Conservation (phyloP, 495 filamentous ascomycete species). For the Cercophora scortea region DNA sequence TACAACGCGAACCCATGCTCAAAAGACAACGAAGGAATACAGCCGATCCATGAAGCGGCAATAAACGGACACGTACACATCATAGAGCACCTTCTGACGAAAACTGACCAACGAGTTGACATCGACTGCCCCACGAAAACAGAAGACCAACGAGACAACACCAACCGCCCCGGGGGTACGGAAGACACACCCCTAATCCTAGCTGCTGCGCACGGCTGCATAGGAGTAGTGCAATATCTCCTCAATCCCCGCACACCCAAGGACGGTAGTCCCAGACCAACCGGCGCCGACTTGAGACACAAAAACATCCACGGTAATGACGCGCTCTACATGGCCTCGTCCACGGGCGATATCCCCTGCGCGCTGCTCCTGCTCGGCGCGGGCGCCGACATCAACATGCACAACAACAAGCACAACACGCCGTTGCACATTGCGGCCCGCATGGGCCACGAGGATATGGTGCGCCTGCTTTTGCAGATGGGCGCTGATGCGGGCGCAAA, state of each 20-base stretch:
- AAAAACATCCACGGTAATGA: neutral
- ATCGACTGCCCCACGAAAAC: neutral
- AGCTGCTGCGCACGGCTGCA: constrained; percentile 2
- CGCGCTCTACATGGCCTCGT: constrained; percentile 8
- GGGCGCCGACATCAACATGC: constrained; percentile 6
- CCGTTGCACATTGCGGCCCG: constrained; percentile 8
- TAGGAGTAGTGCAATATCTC: constrained; percentile 1
- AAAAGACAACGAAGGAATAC: constrained; percentile 10
- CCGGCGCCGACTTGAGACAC: neutral
- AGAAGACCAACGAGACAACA: neutral
- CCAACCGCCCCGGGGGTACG: too few relatives aligned
- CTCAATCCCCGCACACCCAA: neutral
- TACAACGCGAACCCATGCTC: neutral
- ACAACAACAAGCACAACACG: constrained; percentile 2
- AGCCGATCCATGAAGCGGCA: constrained; percentile 18
- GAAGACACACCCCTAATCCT: constrained; percentile 6
- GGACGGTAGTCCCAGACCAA: neutral
- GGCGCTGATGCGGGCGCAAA: constrained; percentile 3
- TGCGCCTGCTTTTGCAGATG: constrained; percentile 9
- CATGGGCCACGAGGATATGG: constrained; percentile 4
- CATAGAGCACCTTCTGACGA: constrained; percentile 5
- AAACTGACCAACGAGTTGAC: neutral
- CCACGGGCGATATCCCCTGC: constrained; percentile 1
- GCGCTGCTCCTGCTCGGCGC: constrained; percentile 2
- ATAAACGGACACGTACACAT: constrained; percentile 1